Base-by-base conservation (phyloP, 2,329 filamentous ascomycete genomes). In the Beauveria scarabaeidicola region DNA sequence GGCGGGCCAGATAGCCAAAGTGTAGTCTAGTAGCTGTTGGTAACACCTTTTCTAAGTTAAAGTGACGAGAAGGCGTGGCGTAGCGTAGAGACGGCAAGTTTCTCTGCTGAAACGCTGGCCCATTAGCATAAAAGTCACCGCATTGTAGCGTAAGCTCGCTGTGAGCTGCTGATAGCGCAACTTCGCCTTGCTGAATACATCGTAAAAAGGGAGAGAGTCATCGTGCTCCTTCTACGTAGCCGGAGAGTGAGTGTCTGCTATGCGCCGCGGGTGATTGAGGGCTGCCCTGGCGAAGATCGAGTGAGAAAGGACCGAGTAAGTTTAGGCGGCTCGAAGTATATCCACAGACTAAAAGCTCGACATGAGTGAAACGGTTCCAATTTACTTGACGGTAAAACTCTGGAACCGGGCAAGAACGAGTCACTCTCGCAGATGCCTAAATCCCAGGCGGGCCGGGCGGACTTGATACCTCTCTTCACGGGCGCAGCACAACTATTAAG, bases 241-340 rank as follows among this genome's bases (percentile, higher is more conserved):
- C 10, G 29, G 10, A 29, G 17, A 6, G 0, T 32, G 13, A 19
- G 17, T 7, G 5, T 51, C 19, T 2, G 23, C 23, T 23, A 48
- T 21, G 10, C 38, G 50, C 32, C 41, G 38, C 44, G n/a, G 41
- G 6, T 58, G 29, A 21, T 51, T 40, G 19, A 50, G 38, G 13
- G 55, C 55, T 8, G 55, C 21, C 36, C 51, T 9, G 13, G 55
- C 44, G 2, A 58, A 32, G 25, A 46, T 40, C 9, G 55, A 43
- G 23, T 58, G 46, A 40, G 38, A 58, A n/a, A 58, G 51, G 44
- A 41, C 55, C 3, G 55, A 46, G 21, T 58, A 58, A n/a, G 54
- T 9, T 13, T 58, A 19, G n/a, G 55, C 32, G 6, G 55, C 55
- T 11, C 32, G 46, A 10, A 47, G 55, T 2, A 58, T 5, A 19